Evolutionary conservation across 2,329 filamentous ascomycete genomes (phyloP), one percentile per base, ranked within the genome.

Genomic region (Thielaviopsis euricoi): DNA sequence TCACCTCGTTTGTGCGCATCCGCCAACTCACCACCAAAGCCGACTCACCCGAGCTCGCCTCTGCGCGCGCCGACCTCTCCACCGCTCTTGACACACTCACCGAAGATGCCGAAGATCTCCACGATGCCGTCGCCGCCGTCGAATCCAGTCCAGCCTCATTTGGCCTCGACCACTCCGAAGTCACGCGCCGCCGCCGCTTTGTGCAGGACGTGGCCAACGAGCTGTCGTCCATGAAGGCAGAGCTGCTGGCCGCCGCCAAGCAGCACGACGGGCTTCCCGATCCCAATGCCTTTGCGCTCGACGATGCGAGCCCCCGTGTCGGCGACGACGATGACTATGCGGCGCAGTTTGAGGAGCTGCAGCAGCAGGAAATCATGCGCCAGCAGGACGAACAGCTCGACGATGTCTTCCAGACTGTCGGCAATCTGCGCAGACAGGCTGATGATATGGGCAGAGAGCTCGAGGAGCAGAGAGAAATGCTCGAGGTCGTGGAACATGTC

Each of bases 361-460:
- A 94, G 68, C 94, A 98, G 74, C 69, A 86, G 67, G 81, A 90
- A 71, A 86, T 98, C 71, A 90, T 98, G 86, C 81, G 85, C 63
- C 89, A 96, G 70, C 93, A 98, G 74, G 93, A 98, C 68, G 78
- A 90, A 71, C 86, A 93, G 65, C 77, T 98, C 1, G 91, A 97
- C 67, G 87, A 87, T 17, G 91, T 98, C 52, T 95, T 94, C 68
- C 81, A 84, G 63, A 97, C 91, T 0, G 93, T 98, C 23, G 91
- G 90, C 2, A 96, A 89, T 67, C 72, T 98, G 67, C 77, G 91
- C 58, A 78, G 86, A 67, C 93, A 97, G 76, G 94, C 93, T 1
- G 85, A 94, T 70, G 87, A 89, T 64, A 98, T 98, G 91, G 91
- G 93, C 1, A 77, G 91, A 59, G 93, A 98, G 74, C 76, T 98